Evolutionary conservation across 768 basidiomycete genomes (phyloP), one percentile per base, ranked within the genome.

Genomic region (Daedalea quercina): DNA sequence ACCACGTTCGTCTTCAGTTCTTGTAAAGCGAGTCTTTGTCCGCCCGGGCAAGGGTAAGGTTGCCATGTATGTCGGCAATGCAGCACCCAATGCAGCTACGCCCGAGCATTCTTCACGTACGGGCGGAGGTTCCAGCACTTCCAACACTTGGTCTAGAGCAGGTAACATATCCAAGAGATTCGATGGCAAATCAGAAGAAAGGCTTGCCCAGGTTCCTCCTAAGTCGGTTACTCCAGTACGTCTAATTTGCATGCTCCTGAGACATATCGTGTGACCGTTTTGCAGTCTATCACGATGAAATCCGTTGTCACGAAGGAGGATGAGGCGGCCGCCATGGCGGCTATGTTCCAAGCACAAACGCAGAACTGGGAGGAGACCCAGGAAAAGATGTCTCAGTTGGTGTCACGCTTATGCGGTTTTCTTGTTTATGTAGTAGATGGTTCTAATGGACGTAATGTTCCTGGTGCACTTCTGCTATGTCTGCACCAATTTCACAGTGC

Each of bases 351-450:
- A 69, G 89, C 89, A 55, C 90, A 93, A 71, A 84, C 85, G 37
- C 85, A 90, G 58, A 90, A 94, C 70, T 99, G 95, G 96, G 89
- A 96, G 76, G 90, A 94, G 80, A 87, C 94, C 65, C 93, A 97
- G 75, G 94, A 97, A 79, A 93, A 95, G 80, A 97, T 99, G 94
- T 88, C 94, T 67, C 86, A 92, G 96, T 99, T 77, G 77, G 94
- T 94, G 76, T 82, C 73, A 74, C 76, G 77, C 78, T 67, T 69
- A 62, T 63, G 65, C 67, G 67, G 73, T 75, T 73, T 69, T 77
- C 73, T 78, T 71, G 80, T 68, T 64, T 71, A 69, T 73, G 79
- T 85, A 84, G 82, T 86, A 85, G 78, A 72, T 62, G 63, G 69
- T 60, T 88, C 86, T 87, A 84, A 89, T 87, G 78, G 79, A 83